Base-by-base conservation (phyloP, 2,329 filamentous ascomycete species). In the Penicillium sp. region DNA sequence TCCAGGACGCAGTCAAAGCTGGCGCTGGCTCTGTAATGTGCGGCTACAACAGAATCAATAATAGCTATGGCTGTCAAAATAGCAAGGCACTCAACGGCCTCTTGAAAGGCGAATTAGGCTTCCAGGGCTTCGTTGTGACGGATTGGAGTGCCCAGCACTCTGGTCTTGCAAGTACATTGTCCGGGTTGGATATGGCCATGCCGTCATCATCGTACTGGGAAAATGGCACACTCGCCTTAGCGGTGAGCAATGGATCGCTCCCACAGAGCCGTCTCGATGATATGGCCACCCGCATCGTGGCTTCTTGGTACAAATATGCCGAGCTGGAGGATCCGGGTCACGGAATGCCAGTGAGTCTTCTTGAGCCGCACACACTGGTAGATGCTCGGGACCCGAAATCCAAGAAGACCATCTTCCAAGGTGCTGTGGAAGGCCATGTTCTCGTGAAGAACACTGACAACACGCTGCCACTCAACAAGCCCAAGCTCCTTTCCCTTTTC, bases 121-220 rank as follows among this genome's bases (percentile, higher is more conserved):
- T 93, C 77, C 88, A 93, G 67, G 90, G 90, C 0, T 91, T 91
- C 65, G 83, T 93, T 58, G 87, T 91, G 82, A 85, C 84, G 16
- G 90, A 96, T 71, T 95, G 90, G 89, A 77, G 82, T 64, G 90
- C 88, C 4, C 88, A 91, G 66, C 88, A 93, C 66, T 78, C 84
- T 6, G 90, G 89, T 63, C 86, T 84, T 11, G 79, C 85, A 19
- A 83, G 82, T 43, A 87, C 90, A 7, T 79, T 85, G 33, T 89
- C 90, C 21, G 90, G 90, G 46, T 79, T 93, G 33, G 91, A 95
- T 73, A 91, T 93, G 89, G 82, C 83, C 19, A 93, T 93, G 90
- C 89, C 89, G 1, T 89, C 90, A 50, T 14, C 35, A 13, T 31
- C 47, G 1, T 64, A 54, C 47, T 68, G 66, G 66, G 61, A 54